Evolutionary conservation across 345 rosid species (phyloP).

Genomic region (Dipteronia dyeriana): DNA sequence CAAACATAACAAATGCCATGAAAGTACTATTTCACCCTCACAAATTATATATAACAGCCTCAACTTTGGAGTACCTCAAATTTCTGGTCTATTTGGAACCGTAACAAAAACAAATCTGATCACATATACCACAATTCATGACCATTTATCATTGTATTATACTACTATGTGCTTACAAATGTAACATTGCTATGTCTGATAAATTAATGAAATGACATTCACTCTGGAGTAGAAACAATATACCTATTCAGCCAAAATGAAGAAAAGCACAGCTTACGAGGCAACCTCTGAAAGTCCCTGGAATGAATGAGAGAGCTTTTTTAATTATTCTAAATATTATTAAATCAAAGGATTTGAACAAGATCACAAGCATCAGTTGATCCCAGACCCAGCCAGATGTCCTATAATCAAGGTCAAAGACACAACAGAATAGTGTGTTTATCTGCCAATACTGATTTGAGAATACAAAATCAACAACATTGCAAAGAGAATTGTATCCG

Average conservation of each 20-base stretch:
- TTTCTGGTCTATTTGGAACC: not conserved
- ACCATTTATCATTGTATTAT: not conserved
- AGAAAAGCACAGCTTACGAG: not conserved
- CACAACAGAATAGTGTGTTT: not conserved
- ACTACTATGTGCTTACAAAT: not conserved
- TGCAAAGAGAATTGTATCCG: not conserved
- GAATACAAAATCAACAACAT: not conserved
- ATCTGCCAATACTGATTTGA: not conserved
- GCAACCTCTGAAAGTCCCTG: not conserved
- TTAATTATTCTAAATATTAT: no score
- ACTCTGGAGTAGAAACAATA: no score
- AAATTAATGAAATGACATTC: no score
- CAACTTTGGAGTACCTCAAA: not conserved
- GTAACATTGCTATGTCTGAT: not conserved
- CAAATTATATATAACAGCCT: no score
- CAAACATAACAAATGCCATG: no score
- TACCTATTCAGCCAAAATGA: no score
- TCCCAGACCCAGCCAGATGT: not conserved
- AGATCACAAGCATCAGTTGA: no score
- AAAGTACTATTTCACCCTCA: no score
- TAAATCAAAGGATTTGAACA: no score
- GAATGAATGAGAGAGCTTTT: not conserved
- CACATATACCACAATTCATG: not conserved
- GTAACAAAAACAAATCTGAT: no score
- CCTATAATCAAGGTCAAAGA: not conserved